These are phyloP conservation scores for Arabidopsis arenosa DNA, from an alignment of 345 rosid genomes.

Conservation along the genomic window DNA sequence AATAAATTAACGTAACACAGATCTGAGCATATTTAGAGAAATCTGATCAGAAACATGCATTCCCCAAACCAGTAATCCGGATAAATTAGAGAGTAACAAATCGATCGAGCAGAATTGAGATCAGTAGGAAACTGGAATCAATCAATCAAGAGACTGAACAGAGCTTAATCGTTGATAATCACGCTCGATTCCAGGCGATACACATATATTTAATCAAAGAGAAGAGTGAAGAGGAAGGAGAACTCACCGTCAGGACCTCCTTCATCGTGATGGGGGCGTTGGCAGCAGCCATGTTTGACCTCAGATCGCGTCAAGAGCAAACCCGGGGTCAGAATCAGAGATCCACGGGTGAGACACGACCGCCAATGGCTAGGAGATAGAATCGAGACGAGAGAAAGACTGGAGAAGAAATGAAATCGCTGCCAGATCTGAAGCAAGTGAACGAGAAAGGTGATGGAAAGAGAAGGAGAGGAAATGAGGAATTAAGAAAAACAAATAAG, in stretches of 20 bases:
- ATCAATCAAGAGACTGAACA: constrained; percentile 16
- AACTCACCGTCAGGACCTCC: constrained; percentile 82
- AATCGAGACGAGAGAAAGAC: constrained; percentile 20
- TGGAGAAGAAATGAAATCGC: constrained; percentile 31
- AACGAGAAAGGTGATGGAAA: constrained; percentile 15
- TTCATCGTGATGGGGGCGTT: constrained; percentile 94
- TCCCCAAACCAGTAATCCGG: constrained; percentile 13
- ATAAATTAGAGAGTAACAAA: not conserved
- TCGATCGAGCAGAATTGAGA: constrained; percentile 34
- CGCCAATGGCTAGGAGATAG: constrained; percentile 32
- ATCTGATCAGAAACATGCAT: constrained; percentile 33
- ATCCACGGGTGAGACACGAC: constrained; percentile 40
- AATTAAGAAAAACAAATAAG: not conserved
- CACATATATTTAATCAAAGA: not conserved
- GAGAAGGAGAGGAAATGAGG: not conserved
- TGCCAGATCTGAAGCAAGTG: constrained; percentile 54
- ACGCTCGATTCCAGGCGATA: constrained; percentile 34
- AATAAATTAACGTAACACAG: constrained; percentile 21
- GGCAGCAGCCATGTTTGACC: constrained; percentile 81
- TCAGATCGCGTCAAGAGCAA: constrained; percentile 48
- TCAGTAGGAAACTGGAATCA: constrained; percentile 11
- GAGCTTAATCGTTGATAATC: constrained; percentile 1
- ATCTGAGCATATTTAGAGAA: constrained; percentile 39
- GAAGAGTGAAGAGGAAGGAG: constrained; percentile 8
- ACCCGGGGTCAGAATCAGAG: constrained; percentile 41